Conservation (phyloP, 2,329 filamentous ascomycete genomes). For the Fusarium chuoi region DNA sequence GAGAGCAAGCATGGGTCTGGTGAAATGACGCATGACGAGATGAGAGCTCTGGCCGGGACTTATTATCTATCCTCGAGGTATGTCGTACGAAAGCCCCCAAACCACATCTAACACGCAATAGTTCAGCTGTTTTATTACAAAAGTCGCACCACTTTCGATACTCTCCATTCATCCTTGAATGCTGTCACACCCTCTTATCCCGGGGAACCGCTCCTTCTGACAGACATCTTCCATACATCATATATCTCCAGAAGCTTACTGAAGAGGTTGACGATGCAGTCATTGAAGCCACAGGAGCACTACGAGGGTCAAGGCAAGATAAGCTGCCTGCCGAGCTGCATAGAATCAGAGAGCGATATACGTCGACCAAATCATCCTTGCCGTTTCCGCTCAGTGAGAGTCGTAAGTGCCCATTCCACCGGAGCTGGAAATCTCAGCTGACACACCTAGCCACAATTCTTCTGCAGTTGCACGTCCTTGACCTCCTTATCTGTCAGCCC, state of each 20-base stretch:
- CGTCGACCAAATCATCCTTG: slow-evolving; percentile 38
- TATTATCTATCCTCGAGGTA: slow-evolving; percentile 50
- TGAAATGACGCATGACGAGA: slow-evolving; percentile 43
- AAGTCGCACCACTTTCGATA: slow-evolving; percentile 46
- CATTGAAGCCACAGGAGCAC: slow-evolving; percentile 8
- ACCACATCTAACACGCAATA: background rate
- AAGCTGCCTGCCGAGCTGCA: slow-evolving; percentile 32
- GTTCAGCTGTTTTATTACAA: slow-evolving; percentile 44
- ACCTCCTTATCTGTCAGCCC: slow-evolving; percentile 47
- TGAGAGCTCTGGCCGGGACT: slow-evolving; percentile 45
- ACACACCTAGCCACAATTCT: slow-evolving; percentile 39
- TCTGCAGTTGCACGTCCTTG: slow-evolving; percentile 44
- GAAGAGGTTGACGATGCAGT: slow-evolving; percentile 47
- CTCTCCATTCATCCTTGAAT: slow-evolving; percentile 44
- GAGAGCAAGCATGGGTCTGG: slow-evolving; percentile 23
- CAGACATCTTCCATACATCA: slow-evolving; percentile 45
- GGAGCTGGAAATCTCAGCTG: background rate
- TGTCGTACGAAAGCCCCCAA: rapidly evolving
- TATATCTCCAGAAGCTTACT: slow-evolving; percentile 45
- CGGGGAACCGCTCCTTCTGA: slow-evolving; percentile 33
- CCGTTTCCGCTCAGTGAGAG: slow-evolving; percentile 46
- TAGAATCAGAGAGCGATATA: slow-evolving; percentile 32
- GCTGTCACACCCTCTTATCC: slow-evolving; percentile 34
- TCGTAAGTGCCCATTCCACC: slow-evolving; percentile 32
- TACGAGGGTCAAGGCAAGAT: background rate